Evolutionary conservation across 2,329 filamentous ascomycete species (phyloP), one percentile per base, ranked within the genome.

Genomic region (Cyphellophora attinorum): DNA sequence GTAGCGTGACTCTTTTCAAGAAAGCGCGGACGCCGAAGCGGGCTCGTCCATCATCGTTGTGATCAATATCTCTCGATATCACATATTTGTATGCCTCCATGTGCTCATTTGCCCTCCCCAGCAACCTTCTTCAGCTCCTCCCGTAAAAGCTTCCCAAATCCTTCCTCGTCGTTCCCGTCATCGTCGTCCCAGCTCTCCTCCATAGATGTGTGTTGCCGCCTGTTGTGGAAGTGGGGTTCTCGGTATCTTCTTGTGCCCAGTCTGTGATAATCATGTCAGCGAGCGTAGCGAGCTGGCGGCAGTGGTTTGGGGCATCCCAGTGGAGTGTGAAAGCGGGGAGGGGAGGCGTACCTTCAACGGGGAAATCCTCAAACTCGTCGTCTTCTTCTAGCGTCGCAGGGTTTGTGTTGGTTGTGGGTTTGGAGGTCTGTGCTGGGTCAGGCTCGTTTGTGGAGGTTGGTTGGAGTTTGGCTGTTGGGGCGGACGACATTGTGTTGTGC

Each of bases 161-260:
- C n/a, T n/a, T n/a, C n/a, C 55, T 98, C 91, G 57, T 98, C 91
- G 52, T 74, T 91, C 47, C 85, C 91, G 63, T 96, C 91, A 58
- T 96, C 89, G 55, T 98, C 91, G 56, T 98, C 91, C 91, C 91
- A 98, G 70, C 86, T 95, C 71, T 98, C 91, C 64, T 98, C 91
- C 91, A 98, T 35, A 98, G 69, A 65, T 96, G 88, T 58, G 79
- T 75, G n/a, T n/a, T n/a, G n/a, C n/a, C n/a, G n/a, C n/a, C n/a
- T 50, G 67, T 76, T 50, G 67, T 76, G 41, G 70, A 76, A 52
- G 73, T 70, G 38, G 81, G 45, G 13, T 47, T 44, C 33, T 47
- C 85, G 42, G 85, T 85, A 56, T 94, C 88, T 56, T 94, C 85
- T 59, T 86, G 79, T 34, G 79, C 71, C 91, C 91, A 98, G 64